Conservation (phyloP, 345 rosid genomes). For the Excoecaria agallocha region DNA sequence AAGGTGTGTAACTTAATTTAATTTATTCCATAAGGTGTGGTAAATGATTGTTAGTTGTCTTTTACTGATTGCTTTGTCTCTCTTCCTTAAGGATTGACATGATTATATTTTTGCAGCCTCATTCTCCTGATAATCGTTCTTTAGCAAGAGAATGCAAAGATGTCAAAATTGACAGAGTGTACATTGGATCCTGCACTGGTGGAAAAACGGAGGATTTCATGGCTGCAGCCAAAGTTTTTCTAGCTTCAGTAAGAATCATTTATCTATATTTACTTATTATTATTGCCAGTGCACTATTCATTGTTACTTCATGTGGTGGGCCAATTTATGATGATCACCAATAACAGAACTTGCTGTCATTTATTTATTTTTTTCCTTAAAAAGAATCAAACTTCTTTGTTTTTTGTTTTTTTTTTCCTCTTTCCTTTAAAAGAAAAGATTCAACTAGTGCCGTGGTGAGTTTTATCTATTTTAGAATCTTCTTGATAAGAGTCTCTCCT, state of each 20-base stretch:
- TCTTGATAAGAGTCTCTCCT: too few relatives aligned
- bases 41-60: neutral
- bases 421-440: too few relatives aligned
- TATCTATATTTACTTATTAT: neutral
- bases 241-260: conserved; percentile 61
- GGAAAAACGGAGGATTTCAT: conserved; percentile 93
- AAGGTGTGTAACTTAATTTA: conserved; percentile 51
- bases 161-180: conserved; percentile 96
- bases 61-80: neutral
- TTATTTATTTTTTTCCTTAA: too few relatives aligned
- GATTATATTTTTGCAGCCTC: conserved; percentile 63
- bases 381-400: too few relatives aligned
- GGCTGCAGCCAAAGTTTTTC: conserved; percentile 88
- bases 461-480: too few relatives aligned
- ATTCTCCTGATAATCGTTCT: conserved; percentile 97
- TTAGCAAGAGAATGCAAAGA: conserved; percentile 98
- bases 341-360: neutral
- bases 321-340: neutral
- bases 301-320: neutral
- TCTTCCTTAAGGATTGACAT: conserved; percentile 13
- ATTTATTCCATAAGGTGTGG: neutral
- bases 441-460: too few relatives aligned
- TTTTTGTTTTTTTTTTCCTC: too few relatives aligned
- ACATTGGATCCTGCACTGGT: conserved; percentile 99
- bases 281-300: neutral